Percentiles rank a stretch among this genome's conserved stretches.
Conservation (phyloP, 129 eudicot species). For the Pseudognaphalium luteoalbum region DNA sequence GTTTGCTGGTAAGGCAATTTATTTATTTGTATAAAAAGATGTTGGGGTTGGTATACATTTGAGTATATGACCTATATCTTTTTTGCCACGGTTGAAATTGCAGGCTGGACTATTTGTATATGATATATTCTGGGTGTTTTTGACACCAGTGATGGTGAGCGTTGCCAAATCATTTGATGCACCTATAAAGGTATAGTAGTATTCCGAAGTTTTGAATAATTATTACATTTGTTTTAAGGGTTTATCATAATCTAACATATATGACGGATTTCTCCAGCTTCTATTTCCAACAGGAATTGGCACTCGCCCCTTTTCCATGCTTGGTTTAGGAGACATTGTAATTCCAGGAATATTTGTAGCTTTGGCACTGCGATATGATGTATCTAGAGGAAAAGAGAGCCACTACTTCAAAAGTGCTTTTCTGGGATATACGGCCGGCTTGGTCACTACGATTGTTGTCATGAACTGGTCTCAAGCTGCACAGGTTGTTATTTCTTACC, state of each 20-base stretch:
- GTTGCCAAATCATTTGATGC: slow-evolving; percentile 98
- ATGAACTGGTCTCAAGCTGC: slow-evolving; percentile 99
- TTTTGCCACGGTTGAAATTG: slow-evolving; percentile 20
- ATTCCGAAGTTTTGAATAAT: slow-evolving; percentile 11
- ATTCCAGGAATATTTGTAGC: slow-evolving; percentile 87
- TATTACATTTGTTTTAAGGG: not conserved
- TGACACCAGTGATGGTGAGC: slow-evolving; percentile 97
- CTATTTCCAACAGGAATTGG: slow-evolving; percentile 78
- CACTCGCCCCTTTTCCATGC: slow-evolving; percentile 90
- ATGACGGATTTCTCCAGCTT: slow-evolving; percentile 52
- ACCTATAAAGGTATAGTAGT: slow-evolving; percentile 71
- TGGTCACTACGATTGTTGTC: slow-evolving; percentile 72
- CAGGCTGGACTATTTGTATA: slow-evolving; percentile 91
- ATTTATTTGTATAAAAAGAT: not conserved
- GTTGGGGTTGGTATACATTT: no score
- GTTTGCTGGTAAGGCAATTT: slow-evolving; percentile 63
- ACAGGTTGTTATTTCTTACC: slow-evolving; percentile 53
- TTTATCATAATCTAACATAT: not conserved
- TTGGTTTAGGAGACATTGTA: slow-evolving; percentile 79
- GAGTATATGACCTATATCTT: not conserved
- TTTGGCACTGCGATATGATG: slow-evolving; percentile 87
- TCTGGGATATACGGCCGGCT: slow-evolving; percentile 64
- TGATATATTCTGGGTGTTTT: slow-evolving; percentile 97
- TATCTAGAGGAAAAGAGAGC: slow-evolving; percentile 79
- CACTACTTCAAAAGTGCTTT: slow-evolving; percentile 93